phyloP scores from a whole-genome alignment of 306 rosid species.

The Rosa multiflora region DNA sequence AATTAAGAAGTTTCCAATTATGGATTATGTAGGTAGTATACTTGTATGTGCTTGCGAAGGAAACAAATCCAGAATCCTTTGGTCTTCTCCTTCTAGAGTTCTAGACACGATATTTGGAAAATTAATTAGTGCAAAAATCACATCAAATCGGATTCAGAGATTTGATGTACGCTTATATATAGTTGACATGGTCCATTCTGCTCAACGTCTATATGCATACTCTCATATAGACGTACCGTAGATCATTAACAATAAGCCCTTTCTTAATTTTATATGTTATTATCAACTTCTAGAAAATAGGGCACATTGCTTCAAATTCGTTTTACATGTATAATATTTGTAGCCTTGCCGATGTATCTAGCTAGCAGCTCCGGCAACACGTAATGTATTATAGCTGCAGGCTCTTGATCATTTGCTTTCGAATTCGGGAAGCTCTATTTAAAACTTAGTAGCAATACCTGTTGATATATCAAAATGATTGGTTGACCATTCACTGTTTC shows the following conservation, averaged over 20 bases:
- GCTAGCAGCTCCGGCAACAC: background rate
- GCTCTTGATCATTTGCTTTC: background rate
- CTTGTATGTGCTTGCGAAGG: background rate
- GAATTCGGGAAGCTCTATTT: background rate
- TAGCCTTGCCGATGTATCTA: background rate
- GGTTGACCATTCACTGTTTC: background rate
- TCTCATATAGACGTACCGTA: background rate
- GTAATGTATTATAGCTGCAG: background rate
- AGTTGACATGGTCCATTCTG: background rate
- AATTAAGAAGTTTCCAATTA: background rate
- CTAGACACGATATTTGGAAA: background rate
- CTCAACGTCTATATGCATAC: background rate
- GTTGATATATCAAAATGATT: background rate
- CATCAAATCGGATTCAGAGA: background rate
- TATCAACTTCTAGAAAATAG: slow-evolving; percentile 7
- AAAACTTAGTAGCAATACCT: background rate
- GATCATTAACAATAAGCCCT: background rate
- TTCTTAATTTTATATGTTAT: background rate
- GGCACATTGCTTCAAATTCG: background rate
- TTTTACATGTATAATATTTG: background rate
- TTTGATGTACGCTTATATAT: background rate
- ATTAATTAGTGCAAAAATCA: background rate
- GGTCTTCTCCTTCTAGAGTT: background rate
- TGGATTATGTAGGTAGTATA: background rate
- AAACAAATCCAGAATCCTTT: background rate